Evolutionary conservation across 2,329 filamentous ascomycete species (phyloP).

Genomic region (Cryphonectria naterciae): DNA sequence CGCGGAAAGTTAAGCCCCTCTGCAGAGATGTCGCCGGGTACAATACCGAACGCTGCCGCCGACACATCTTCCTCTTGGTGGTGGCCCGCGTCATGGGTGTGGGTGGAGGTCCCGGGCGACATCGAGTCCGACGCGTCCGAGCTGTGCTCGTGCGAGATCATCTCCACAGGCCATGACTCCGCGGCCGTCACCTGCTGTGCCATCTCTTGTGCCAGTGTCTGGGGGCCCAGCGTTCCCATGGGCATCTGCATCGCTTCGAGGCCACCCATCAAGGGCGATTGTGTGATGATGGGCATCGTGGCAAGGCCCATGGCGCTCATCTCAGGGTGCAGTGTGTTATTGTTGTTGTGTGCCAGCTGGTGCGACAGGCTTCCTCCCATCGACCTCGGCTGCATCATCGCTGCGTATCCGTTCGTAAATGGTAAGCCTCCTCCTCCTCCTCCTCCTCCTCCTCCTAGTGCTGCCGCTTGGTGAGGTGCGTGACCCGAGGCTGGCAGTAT

Average conservation of each 20-base stretch:
- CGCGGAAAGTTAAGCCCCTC: conserved; percentile 19
- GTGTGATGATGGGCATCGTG: conserved; percentile 6
- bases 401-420: neutral
- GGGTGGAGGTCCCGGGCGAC: conserved; percentile 6
- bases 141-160: conserved; percentile 4
- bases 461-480: neutral
- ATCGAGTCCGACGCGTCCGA: conserved; percentile 8
- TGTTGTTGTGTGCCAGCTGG: neutral
- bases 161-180: conserved; percentile 12
- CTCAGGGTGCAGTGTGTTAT: conserved; percentile 9
- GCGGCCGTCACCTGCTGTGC: neutral
- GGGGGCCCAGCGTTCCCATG: neutral
- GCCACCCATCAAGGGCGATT: neutral
- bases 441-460: neutral
- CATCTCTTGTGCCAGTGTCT: neutral
- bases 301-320: conserved; percentile 12
- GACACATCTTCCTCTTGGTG: neutral
- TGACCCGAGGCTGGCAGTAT: conserved; percentile 8
- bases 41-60: conserved; percentile 1
- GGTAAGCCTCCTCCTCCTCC: neutral
- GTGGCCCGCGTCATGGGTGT: conserved; percentile 1
- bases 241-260: conserved; percentile 7
- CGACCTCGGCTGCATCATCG: neutral
- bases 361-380: neutral
- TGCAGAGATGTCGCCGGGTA: conserved; percentile 4